These are phyloP conservation scores for Primulina tabacum DNA, from an alignment of 257 asterid species.

Conservation along the genomic window DNA sequence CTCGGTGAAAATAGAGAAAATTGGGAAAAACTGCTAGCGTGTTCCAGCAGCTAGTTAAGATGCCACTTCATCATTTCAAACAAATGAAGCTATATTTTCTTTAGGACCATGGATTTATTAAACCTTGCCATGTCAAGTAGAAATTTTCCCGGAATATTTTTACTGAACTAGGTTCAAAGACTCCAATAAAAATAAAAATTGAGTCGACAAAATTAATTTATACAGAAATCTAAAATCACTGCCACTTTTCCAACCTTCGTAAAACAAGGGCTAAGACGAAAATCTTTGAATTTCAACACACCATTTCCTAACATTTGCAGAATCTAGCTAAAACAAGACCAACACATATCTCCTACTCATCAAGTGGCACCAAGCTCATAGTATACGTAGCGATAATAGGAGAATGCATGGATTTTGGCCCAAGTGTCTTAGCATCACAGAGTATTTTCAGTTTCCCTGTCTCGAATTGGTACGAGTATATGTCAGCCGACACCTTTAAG, in stretches of 20 bases:
- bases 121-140: neutral
- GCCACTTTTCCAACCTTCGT: too few relatives aligned
- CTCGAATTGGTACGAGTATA: constrained; percentile 15
- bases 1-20: too few relatives aligned
- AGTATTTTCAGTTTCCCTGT: constrained; percentile 42
- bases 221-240: neutral
- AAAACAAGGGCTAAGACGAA: too few relatives aligned
- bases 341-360: constrained; percentile 16
- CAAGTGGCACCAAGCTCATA: constrained; percentile 56
- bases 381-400: constrained; percentile 58
- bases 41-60: neutral
- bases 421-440: constrained; percentile 38
- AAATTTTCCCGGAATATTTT: neutral
- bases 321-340: neutral
- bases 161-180: constrained; percentile 3
- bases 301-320: neutral
- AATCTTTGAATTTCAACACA: neutral
- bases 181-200: neutral
- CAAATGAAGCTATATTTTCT: neutral
- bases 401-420: constrained; percentile 36
- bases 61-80: neutral
- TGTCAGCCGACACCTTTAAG: neutral
- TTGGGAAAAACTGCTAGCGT: neutral
- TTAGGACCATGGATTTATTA: neutral
- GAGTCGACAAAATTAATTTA: neutral